Base-by-base conservation (phyloP, 2,329 filamentous ascomycete genomes). In the Penicillium concentricum region DNA sequence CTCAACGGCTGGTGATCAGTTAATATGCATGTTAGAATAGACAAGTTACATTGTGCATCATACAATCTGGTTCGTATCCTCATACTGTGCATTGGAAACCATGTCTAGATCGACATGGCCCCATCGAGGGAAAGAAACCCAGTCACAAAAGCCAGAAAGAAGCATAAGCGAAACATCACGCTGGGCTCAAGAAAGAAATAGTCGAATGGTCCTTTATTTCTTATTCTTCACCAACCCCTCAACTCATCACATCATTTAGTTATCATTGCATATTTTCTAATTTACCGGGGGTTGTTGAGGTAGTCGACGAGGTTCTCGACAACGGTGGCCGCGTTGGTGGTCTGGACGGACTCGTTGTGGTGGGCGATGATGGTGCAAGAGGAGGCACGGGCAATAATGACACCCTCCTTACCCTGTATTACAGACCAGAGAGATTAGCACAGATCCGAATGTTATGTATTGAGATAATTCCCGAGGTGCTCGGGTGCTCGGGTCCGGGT, bases 351-450 rank as follows among this genome's bases (percentile, higher is more conserved):
- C 75, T 96, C 91, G 65, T 82, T 82, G 82, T 97, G 91, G 81
- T 96, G 91, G 67, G 86, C 89, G 74, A 99, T 79, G 73, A 99
- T 85, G 74, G 97, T 87, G 67, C 92, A 91, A 79, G 95, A 88
- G 71, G 83, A 87, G 69, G 93, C 95, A 83, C 95, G 96, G 78
- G 87, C 87, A 68, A 94, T 85, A 72, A 88, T 82, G 69, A 96
- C 78, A 64, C 94, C 94, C 73, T 88, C 85, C 74, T 88, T 90
- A 68, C 90, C 91, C 87, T 90, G 61, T 12, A 62, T 64, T 39
- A 20, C 28, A 39, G 43, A 24, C 30, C 16, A 28, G 45, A 35
- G n/a, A 57, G 45, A 61, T 56, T 22, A 34, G 38, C 8, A 55
- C n/a, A 12, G 5, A 53, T 42, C 18, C 24, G 0, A 13, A 12